These are phyloP conservation scores for Colletotrichum kahawae DNA, from an alignment of 2,329 filamentous ascomycete species.

Conservation along the genomic window DNA sequence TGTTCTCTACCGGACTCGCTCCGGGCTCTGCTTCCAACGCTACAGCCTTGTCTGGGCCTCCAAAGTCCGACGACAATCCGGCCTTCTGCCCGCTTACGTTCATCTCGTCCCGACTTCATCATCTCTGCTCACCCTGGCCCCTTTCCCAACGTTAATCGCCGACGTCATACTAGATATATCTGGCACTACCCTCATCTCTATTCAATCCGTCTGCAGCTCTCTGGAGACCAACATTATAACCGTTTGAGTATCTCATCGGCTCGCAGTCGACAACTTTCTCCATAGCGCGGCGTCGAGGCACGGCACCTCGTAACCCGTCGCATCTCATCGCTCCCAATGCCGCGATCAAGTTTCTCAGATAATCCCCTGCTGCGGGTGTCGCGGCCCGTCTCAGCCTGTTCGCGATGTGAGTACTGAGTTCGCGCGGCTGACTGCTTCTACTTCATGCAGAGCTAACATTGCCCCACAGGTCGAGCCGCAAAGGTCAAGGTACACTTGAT, in stretches of 20 bases:
- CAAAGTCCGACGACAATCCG: neutral
- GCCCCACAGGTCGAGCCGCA: slow-evolving; percentile 70
- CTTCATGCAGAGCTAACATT: slow-evolving; percentile 19
- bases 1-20: neutral
- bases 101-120: neutral
- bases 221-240: neutral
- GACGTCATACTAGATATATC: neutral
- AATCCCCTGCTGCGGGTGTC: slow-evolving; percentile 74
- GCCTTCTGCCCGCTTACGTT: neutral
- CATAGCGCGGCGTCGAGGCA: neutral
- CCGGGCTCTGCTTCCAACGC: neutral
- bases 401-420: slow-evolving; percentile 61
- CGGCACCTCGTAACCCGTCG: slow-evolving; percentile 8
- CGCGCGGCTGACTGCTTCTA: slow-evolving; percentile 17
- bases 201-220: neutral
- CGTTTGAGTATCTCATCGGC: neutral
- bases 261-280: neutral
- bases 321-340: slow-evolving; percentile 35
- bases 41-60: neutral
- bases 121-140: neutral
- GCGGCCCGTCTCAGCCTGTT: slow-evolving; percentile 80
- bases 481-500: slow-evolving; percentile 77
- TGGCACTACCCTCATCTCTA: neutral
- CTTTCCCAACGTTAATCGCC: neutral
- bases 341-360: slow-evolving; percentile 53